phyloP scores from a whole-genome alignment of 2,329 filamentous ascomycete genomes.

The Tolypocladium album region DNA sequence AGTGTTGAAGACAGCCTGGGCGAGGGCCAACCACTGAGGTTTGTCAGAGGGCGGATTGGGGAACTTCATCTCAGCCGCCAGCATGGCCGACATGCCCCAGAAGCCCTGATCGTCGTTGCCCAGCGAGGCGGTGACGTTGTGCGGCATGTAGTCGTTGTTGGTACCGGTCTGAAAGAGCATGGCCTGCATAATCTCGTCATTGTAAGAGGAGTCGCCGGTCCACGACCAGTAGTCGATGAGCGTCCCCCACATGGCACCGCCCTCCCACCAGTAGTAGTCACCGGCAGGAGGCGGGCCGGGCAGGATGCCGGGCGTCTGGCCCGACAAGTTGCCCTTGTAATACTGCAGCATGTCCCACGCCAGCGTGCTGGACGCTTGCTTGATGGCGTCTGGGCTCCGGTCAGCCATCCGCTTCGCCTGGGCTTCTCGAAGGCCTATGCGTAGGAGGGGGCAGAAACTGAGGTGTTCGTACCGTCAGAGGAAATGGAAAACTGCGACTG shows the following conservation, averaged over 20 bases:
- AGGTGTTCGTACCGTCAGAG: conserved; percentile 2
- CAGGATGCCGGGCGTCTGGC: conserved; percentile 34
- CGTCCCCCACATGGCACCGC: conserved; percentile 49
- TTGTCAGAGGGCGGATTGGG: conserved; percentile 38
- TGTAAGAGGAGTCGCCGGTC: conserved; percentile 49
- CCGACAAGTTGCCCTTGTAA: conserved; percentile 33
- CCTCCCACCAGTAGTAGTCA: conserved; percentile 58
- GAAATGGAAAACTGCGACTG: conserved; percentile 3
- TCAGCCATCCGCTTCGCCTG: neutral
- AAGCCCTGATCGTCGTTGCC: conserved; percentile 59
- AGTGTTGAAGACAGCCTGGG: conserved; percentile 53
- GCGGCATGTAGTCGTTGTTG: conserved; percentile 44
- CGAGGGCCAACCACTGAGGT: conserved; percentile 45
- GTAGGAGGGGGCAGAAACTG: neutral
- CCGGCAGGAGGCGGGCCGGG: conserved; percentile 34
- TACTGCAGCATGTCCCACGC: conserved; percentile 35
- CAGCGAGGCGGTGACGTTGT: conserved; percentile 37
- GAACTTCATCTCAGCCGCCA: conserved; percentile 46
- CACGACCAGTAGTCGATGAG: conserved; percentile 55
- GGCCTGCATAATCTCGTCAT: conserved; percentile 37
- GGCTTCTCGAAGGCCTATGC: too few relatives aligned
- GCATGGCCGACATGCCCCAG: conserved; percentile 56
- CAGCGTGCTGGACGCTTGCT: conserved; percentile 24
- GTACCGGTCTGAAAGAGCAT: conserved; percentile 43
- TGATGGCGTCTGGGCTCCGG: conserved; percentile 21